phyloP scores from a whole-genome alignment of 495 filamentous ascomycete genomes.

The Rusavskia elegans region DNA sequence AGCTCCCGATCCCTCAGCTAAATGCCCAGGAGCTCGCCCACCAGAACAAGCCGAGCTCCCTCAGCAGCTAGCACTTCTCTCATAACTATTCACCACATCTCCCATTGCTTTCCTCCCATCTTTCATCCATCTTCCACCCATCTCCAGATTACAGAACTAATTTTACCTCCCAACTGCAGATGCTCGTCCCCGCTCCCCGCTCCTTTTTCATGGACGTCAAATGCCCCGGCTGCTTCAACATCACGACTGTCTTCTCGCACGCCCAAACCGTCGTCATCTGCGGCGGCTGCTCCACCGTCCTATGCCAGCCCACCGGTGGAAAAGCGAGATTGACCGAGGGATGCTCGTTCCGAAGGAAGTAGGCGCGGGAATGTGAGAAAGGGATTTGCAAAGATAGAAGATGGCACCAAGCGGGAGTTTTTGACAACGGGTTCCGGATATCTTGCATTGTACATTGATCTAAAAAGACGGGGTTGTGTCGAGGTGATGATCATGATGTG shows the following conservation, averaged over 20 bases:
- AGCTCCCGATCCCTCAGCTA: neutral
- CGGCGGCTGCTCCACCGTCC: constrained; percentile 89
- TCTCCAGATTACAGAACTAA: neutral
- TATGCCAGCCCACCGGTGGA: constrained; percentile 96
- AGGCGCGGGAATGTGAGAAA: constrained; percentile 25
- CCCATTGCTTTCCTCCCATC: neutral
- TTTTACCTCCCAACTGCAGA: constrained; percentile 30
- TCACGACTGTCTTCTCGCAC: constrained; percentile 99
- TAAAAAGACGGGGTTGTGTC: no score
- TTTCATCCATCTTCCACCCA: neutral
- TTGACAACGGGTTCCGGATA: constrained; percentile 7
- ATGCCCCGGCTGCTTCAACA: constrained; percentile 99
- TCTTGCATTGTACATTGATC: no score
- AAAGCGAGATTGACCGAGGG: constrained; percentile 96
- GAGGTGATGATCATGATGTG: no score
- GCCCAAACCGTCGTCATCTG: constrained; percentile 99
- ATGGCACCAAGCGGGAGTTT: constrained; percentile 33
- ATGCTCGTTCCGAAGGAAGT: constrained; percentile 99
- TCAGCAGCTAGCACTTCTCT: neutral
- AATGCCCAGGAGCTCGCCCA: neutral
- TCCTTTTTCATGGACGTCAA: constrained; percentile 99
- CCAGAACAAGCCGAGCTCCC: neutral
- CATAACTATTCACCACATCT: neutral
- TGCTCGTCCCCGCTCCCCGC: constrained; percentile 82
- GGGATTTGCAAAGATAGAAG: constrained; percentile 11